These are phyloP conservation scores for Syncephalastrum contaminatum DNA, from an alignment of 371 early-diverging fungal species.

Conservation along the genomic window DNA sequence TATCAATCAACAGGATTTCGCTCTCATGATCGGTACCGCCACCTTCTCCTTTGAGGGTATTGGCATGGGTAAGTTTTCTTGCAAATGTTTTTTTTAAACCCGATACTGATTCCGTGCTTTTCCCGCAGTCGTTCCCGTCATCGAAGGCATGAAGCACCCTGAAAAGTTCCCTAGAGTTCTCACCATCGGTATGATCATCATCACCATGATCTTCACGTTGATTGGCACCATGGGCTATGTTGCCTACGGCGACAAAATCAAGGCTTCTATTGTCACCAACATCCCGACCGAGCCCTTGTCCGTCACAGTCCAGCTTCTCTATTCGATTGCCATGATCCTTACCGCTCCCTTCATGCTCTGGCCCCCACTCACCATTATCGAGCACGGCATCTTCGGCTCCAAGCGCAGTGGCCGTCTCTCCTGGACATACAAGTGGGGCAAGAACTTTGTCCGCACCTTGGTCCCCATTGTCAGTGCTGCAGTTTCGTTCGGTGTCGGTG, in stretches of 20 bases:
- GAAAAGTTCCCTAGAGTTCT: conserved; percentile 60
- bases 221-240: conserved; percentile 71
- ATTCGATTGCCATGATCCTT: conserved; percentile 73
- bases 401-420: conserved; percentile 28
- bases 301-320: conserved; percentile 61
- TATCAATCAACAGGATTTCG: conserved; percentile 60
- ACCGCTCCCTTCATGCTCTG: conserved; percentile 71
- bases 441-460: conserved; percentile 58
- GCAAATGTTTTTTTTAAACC: not conserved
- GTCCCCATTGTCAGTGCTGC: conserved; percentile 54
- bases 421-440: conserved; percentile 59
- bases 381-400: conserved; percentile 49
- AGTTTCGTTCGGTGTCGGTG: conserved; percentile 58
- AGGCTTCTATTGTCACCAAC: conserved; percentile 69
- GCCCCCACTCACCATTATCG: conserved; percentile 72
- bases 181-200: conserved; percentile 52
- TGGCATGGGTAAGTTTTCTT: conserved; percentile 49
- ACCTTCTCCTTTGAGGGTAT: conserved; percentile 83
- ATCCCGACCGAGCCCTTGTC: conserved; percentile 55
- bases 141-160: conserved; percentile 58
- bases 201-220: conserved; percentile 57
- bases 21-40: conserved; percentile 75
- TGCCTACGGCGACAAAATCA: conserved; percentile 65
- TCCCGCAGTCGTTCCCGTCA: conserved; percentile 48
- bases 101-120: conserved; percentile 1